Evolutionary conservation across 495 filamentous ascomycete genomes (phyloP).

Genomic region (Penicillium robsamsonii): DNA sequence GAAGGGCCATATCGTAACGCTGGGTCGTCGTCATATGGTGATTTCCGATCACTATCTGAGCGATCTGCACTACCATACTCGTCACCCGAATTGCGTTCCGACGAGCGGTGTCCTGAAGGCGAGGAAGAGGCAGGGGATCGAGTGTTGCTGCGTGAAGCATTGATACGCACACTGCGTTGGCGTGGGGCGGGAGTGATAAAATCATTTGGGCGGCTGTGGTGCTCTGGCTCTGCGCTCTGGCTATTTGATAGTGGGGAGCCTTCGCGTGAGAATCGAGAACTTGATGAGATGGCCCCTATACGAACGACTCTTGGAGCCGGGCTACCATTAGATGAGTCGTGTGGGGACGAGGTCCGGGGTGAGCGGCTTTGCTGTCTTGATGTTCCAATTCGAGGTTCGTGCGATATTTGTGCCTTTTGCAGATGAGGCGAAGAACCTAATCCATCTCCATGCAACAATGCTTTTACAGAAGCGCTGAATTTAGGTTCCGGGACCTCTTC

Average conservation of each 20-base stretch:
- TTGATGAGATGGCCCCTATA: conserved; percentile 47
- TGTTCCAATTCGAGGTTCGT: conserved; percentile 26
- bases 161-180: conserved; percentile 62
- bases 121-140: conserved; percentile 43
- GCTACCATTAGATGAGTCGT: conserved; percentile 42
- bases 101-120: conserved; percentile 38
- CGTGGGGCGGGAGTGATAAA: conserved; percentile 67
- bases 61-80: conserved; percentile 43
- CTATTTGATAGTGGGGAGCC: conserved; percentile 35
- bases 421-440: conserved; percentile 52
- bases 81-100: conserved; percentile 34
- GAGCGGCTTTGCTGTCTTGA: conserved; percentile 39
- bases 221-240: conserved; percentile 32
- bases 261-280: conserved; percentile 35
- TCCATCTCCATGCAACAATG: conserved; percentile 65
- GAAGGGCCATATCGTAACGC: conserved; percentile 49
- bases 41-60: conserved; percentile 46
- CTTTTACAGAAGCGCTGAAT: conserved; percentile 76
- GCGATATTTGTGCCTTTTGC: conserved; percentile 40
- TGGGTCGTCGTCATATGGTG: conserved; percentile 41
- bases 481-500: conserved; percentile 72
- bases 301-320: conserved; percentile 57
- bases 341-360: conserved; percentile 39
- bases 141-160: conserved; percentile 38
- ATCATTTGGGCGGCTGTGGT: conserved; percentile 39